phyloP scores from a whole-genome alignment of 139 green algal species.

The Haematococcus sp. region DNA sequence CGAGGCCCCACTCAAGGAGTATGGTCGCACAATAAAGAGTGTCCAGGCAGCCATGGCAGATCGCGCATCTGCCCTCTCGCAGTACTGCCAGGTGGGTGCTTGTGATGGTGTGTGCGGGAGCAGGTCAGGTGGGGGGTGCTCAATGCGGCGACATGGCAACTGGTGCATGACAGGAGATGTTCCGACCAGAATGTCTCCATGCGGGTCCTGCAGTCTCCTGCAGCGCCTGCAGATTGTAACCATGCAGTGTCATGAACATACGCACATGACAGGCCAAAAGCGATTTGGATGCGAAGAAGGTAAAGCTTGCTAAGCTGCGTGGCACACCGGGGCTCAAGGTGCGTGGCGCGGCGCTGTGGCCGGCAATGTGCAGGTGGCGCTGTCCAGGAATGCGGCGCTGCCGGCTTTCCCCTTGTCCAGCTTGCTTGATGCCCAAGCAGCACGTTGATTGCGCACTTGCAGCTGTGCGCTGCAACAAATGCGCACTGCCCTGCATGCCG shows the following conservation, averaged over 20 bases:
- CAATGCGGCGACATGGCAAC: background rate
- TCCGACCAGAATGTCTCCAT: too few relatives aligned
- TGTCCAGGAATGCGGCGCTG: too few relatives aligned
- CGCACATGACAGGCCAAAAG: conserved; percentile 40
- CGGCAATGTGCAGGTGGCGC: too few relatives aligned
- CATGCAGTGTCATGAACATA: background rate
- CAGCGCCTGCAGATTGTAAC: background rate
- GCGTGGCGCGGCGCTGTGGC: too few relatives aligned
- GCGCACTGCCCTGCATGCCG: too few relatives aligned
- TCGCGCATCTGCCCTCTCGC: conserved; percentile 51
- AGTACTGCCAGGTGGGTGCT: conserved; percentile 32
- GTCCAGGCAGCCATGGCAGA: conserved; percentile 71
- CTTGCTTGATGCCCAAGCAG: too few relatives aligned
- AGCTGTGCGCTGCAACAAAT: too few relatives aligned
- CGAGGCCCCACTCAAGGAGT: conserved; percentile 87
- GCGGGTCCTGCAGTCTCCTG: background rate
- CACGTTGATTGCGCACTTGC: too few relatives aligned
- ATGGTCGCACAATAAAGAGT: conserved; percentile 59
- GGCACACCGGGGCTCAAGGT: conserved; percentile 69
- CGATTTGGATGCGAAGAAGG: conserved; percentile 71
- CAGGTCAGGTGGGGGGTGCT: background rate
- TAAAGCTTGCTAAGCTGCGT: conserved; percentile 70
- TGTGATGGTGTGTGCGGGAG: background rate
- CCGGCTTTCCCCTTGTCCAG: too few relatives aligned
- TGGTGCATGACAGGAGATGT: too few relatives aligned